phyloP scores from a whole-genome alignment of 306 rosid genomes.

The Astragalus membranaceus region DNA sequence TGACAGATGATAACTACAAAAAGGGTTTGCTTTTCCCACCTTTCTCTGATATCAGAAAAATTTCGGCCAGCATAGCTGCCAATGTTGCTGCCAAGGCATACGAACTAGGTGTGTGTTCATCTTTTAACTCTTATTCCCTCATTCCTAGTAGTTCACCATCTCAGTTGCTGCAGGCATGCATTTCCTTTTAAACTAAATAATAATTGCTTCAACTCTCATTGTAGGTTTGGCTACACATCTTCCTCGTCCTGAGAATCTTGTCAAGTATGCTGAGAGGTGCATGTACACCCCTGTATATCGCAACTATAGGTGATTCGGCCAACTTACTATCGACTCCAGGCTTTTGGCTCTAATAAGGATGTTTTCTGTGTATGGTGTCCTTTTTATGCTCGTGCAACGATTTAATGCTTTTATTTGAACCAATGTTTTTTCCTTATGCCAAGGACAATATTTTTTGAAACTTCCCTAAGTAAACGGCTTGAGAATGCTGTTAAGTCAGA shows the following conservation, averaged over 20 bases:
- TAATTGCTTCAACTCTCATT: neutral
- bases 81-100: slow-evolving; percentile 87
- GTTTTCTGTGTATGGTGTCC: slow-evolving; percentile 10
- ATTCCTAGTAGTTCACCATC: neutral
- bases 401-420: slow-evolving; percentile 2
- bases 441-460: neutral
- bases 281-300: slow-evolving; percentile 79
- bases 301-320: slow-evolving; percentile 47
- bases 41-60: slow-evolving; percentile 66
- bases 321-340: neutral
- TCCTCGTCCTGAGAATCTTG: slow-evolving; percentile 77
- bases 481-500: neutral
- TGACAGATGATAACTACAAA: slow-evolving; percentile 48
- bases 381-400: neutral
- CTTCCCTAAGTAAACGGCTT: neutral
- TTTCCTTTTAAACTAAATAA: neutral
- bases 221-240: slow-evolving; percentile 80
- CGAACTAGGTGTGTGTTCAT: slow-evolving; percentile 55
- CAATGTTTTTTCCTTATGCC: neutral
- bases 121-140: neutral
- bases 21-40: slow-evolving; percentile 73
- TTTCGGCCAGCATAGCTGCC: slow-evolving; percentile 81
- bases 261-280: slow-evolving; percentile 82
- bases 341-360: neutral
- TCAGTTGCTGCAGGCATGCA: neutral